Base-by-base conservation (phyloP, 306 rosid species). In the Calophaca sinica region DNA sequence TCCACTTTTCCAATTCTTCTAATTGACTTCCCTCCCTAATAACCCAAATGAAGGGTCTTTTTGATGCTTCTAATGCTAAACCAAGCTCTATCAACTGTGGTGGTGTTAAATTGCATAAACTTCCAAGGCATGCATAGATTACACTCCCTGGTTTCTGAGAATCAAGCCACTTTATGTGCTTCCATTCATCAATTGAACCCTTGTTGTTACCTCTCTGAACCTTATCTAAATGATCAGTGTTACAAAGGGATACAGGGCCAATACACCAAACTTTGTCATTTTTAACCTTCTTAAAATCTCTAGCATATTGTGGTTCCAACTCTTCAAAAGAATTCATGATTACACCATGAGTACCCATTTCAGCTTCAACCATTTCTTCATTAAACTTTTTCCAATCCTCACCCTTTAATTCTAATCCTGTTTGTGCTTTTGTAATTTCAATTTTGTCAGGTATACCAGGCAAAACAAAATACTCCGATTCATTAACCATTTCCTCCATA, bases 111-210 rank as follows among this genome's bases (percentile, higher is more conserved):
- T 84, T 70, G 9, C 87, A 79, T 0, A 83, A 28, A 66, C 92
- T 89, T 9, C 96, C 92, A 70, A 92, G 41, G 59, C 89, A 89
- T 9, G 70, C 93, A 70, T 89, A 85, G 6, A 92, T 32, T 5
- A 89, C 90, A 26, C 75, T 80, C 12, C 5, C n/a, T 26, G 81
- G 51, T 2, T 82, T 65, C 26, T 58, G 73, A 12, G 26, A 69
- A 28, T 89, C 87, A 38, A 92, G 90, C 97, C 96, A 86, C 5
- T 76, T 75, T 5, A 83, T 20, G 33, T 84, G 77, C 2, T 63
- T n/a, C 14, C 64, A 32, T 31, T 80, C 85, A 15, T 85, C 77
- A 20, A 77, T 68, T 15, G 86, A 20, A 5, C 61, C 68, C 33
- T 61, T 70, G n/a, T 67, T 80, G 62, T 84, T 66, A 7, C 97